Evolutionary conservation across 371 early-diverging fungal species (phyloP).

Genomic region (Mucor sp.): DNA sequence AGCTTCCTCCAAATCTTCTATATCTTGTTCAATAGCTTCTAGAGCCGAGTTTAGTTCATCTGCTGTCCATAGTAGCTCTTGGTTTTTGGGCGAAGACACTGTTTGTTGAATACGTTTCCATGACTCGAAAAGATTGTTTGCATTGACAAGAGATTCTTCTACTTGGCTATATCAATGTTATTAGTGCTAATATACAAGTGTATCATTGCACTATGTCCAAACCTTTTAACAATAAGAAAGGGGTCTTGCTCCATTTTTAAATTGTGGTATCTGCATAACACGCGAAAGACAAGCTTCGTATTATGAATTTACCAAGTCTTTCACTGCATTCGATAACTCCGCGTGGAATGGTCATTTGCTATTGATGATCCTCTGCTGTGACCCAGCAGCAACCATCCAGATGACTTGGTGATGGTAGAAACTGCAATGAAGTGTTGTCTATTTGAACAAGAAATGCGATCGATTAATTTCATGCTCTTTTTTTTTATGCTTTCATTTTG

Average conservation of each 20-base stretch:
- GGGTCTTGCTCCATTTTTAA: constrained; percentile 47
- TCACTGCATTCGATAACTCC: neutral
- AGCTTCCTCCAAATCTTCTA: constrained; percentile 63
- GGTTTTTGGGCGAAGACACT: constrained; percentile 63
- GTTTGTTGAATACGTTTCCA: constrained; percentile 68
- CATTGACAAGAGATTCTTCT: constrained; percentile 50
- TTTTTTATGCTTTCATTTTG: no score
- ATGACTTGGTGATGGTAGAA: no score
- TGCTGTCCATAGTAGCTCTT: constrained; percentile 63
- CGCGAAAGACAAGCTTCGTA: neutral
- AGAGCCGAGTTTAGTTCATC: constrained; percentile 55
- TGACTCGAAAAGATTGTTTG: constrained; percentile 52
- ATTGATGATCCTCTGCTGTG: no score
- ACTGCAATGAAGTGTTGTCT: no score
- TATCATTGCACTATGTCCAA: neutral
- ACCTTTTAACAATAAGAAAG: constrained; percentile 28
- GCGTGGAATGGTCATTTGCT: neutral
- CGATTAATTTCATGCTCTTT: no score
- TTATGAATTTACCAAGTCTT: neutral
- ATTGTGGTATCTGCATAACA: neutral
- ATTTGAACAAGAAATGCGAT: no score
- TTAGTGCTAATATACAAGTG: neutral
- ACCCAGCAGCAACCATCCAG: no score
- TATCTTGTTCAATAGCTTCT: constrained; percentile 56
- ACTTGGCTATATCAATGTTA: constrained; percentile 47